Base-by-base conservation (phyloP, 352 stramenopile genomes). In the Pilasporangium apinafurcum region DNA sequence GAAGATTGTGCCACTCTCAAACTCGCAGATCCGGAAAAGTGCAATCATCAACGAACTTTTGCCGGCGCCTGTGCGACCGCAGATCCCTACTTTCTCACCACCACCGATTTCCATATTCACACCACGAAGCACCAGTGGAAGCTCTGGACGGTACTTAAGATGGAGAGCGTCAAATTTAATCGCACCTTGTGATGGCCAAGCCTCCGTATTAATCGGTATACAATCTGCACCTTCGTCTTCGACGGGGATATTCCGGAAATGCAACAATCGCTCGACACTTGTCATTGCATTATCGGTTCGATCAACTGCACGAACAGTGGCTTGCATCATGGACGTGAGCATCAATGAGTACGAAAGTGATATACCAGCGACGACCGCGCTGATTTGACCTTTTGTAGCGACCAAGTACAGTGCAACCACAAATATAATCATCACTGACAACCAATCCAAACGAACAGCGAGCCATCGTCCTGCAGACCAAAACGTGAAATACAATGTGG, bases 381-480 rank as follows among this genome's bases (percentile, higher is more conserved):
- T 56, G 34, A 73, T 52, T 21, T 63, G 59, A 4, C 58, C 62
- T 27, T 73, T 74, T 7, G 60, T 59, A 0, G 80, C 44, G 0
- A 98, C 84, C 8, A 91, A 51, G 32, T 95, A 95, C 6, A 98
- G 48, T 29, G 87, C 79, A 9, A 96, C 76, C 18, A 82, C 75
- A 8, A 76, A 76, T 25, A 98, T 90, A 36, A 98, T 92, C 8
- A 93, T 31, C 17, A 91, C 69, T 8, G 65, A 74, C 5, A 87
- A 22, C 53, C 54, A 78, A 42, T 86, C 92, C 26, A 99, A 65
- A 4, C 96, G 82, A 37, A 98, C 72, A 7, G 86, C 93, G 1
- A 99, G 66, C 95, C 95, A 99, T 34, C 95, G 94, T 34, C 62
- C 59, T 18, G 62, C 62, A 10, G 56, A 44, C 51, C 62, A 82